These are phyloP conservation scores for Leptographium flavum DNA, from an alignment of 2,329 filamentous ascomycete species.

Conservation along the genomic window DNA sequence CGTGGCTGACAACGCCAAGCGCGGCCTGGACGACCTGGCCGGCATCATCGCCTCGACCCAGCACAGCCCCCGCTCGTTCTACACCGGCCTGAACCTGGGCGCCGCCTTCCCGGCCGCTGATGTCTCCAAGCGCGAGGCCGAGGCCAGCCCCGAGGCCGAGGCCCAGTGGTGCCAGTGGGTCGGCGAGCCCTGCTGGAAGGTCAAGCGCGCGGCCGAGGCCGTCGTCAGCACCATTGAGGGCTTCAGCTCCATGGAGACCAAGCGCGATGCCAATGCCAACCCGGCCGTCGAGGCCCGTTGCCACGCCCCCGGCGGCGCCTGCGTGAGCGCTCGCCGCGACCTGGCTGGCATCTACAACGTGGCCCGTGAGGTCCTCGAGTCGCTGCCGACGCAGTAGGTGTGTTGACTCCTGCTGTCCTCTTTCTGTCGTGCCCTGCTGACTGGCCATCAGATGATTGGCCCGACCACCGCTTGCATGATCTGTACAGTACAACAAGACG, in stretches of 20 bases:
- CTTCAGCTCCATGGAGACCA: slow-evolving; percentile 2
- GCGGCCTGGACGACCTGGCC: slow-evolving; percentile 11
- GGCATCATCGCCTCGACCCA: slow-evolving; percentile 12
- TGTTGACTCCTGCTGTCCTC: background rate
- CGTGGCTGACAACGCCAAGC: slow-evolving; percentile 9
- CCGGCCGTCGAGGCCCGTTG: slow-evolving; percentile 15
- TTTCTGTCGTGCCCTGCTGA: too few species aligned
- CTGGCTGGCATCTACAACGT: slow-evolving; percentile 19
- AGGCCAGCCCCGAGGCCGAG: slow-evolving; percentile 4
- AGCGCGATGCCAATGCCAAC: slow-evolving; percentile 14
- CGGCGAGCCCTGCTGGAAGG: slow-evolving; percentile 12
- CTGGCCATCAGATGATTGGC: background rate
- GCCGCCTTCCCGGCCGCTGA: slow-evolving; percentile 7
- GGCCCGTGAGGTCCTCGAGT: slow-evolving; percentile 16
- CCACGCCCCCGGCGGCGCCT: slow-evolving; percentile 17
- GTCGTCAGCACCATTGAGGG: slow-evolving; percentile 1
- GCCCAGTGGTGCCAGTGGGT: slow-evolving; percentile 6
- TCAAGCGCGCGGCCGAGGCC: slow-evolving; percentile 9
- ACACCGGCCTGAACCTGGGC: slow-evolving; percentile 9
- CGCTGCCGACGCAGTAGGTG: slow-evolving; percentile 6
- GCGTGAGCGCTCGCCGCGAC: slow-evolving; percentile 23
- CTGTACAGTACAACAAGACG: background rate
- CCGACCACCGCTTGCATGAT: background rate
- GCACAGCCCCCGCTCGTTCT: slow-evolving; percentile 11
- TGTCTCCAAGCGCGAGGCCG: slow-evolving; percentile 4